Percentiles rank a stretch among this genome's conserved stretches.
Evolutionary conservation across 441 rosid species (phyloP).

Genomic region (Pelargonium myrrhifolium): DNA sequence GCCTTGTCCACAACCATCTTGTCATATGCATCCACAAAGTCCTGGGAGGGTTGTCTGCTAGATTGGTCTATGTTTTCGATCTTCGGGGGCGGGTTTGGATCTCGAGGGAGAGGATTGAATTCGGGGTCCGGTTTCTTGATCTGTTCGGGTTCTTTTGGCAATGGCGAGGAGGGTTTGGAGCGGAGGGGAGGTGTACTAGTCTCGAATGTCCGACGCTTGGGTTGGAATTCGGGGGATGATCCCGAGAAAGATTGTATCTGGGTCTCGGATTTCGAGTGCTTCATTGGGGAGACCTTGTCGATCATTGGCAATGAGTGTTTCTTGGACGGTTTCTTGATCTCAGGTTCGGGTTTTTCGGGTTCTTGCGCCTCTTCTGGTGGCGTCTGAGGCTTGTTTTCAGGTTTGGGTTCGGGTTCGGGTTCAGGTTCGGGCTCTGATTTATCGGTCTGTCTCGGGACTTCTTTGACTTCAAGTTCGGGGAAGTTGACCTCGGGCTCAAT

Average conservation of each 20-base stretch:
- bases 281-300: not conserved
- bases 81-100: too few species aligned
- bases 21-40: not conserved
- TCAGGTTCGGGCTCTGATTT: not conserved
- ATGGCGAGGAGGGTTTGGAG: not conserved
- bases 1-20: not conserved
- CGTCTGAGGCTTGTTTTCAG: not conserved
- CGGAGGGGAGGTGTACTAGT: not conserved
- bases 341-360: not conserved
- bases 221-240: not conserved
- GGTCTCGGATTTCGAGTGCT: not conserved
- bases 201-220: not conserved
- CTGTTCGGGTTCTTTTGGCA: not conserved
- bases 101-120: not conserved
- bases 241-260: not conserved
- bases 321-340: not conserved
- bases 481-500: conserved; percentile 1
- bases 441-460: not conserved
- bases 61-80: not conserved
- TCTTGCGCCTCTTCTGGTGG: not conserved
- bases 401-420: not conserved
- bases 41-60: not conserved
- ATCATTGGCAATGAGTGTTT: not conserved
- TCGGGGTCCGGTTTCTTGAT: not conserved
- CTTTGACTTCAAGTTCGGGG: not conserved